A percentile compares a stretch with the other conserved stretches of the same genome.
These are phyloP conservation scores for Coemansia sp. DNA, from an alignment of 192 early-diverging fungal species.

Conservation along the genomic window DNA sequence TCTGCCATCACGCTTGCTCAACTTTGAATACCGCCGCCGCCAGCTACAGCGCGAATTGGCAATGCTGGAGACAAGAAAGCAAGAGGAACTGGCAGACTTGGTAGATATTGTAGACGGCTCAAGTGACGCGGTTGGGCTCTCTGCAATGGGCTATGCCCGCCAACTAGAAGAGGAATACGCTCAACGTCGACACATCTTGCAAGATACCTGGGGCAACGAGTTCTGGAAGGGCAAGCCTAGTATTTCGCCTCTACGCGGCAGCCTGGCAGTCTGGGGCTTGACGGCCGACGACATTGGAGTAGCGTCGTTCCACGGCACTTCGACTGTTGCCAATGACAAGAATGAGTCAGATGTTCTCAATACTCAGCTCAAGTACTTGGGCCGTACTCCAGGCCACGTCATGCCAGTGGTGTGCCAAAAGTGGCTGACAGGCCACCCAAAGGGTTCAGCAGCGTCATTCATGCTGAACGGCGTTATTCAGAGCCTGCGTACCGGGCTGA, in stretches of 20 bases:
- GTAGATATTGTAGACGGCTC: not conserved
- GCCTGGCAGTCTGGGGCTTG: slow-evolving; percentile 60
- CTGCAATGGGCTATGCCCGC: no score
- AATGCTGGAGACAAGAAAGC: not conserved
- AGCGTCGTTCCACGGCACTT: slow-evolving; percentile 29
- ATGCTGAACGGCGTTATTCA: slow-evolving; percentile 93
- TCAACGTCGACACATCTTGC: not conserved
- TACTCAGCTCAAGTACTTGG: slow-evolving; percentile 29
- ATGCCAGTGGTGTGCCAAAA: slow-evolving; percentile 33
- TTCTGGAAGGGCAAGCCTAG: slow-evolving; percentile 76
- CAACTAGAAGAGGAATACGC: not conserved
- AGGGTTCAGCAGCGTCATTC: slow-evolving; percentile 93
- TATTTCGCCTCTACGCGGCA: slow-evolving; percentile 86
- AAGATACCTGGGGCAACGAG: slow-evolving; percentile 67
- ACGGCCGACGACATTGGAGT: slow-evolving; percentile 29
- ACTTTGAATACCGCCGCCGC: slow-evolving; percentile 1
- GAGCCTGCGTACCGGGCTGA: slow-evolving; percentile 75
- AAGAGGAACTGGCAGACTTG: not conserved
- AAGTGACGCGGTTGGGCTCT: no score
- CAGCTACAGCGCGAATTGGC: slow-evolving; percentile 1
- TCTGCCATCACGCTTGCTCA: not conserved
- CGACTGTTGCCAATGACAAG: slow-evolving; percentile 34
- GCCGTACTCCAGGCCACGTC: slow-evolving; percentile 26
- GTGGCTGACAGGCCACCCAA: slow-evolving; percentile 59
- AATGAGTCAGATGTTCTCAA: slow-evolving; percentile 37